phyloP scores from a whole-genome alignment of 768 basidiomycete species.

The Cytidiella melzeri region DNA sequence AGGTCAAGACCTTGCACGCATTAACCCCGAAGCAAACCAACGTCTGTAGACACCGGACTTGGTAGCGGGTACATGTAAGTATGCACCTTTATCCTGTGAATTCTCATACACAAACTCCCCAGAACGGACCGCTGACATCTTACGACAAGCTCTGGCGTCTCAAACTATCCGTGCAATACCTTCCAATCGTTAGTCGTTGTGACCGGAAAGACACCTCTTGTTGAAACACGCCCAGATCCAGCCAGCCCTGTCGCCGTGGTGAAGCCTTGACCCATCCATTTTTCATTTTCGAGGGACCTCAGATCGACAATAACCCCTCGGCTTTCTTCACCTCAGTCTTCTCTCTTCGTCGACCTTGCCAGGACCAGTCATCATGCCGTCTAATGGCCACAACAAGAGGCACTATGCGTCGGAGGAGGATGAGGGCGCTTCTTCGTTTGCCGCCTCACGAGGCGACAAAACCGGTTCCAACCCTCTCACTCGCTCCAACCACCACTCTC shows the following conservation, averaged over 20 bases:
- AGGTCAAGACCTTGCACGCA: neutral
- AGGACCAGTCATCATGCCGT: constrained; percentile 32
- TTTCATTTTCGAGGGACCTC: constrained; percentile 20
- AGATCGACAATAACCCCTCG: constrained; percentile 23
- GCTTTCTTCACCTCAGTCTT: constrained; percentile 14
- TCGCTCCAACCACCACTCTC: constrained; percentile 35
- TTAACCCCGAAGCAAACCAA: neutral
- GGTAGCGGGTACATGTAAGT: constrained; percentile 6
- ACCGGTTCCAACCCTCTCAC: constrained; percentile 30
- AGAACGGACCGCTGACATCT: constrained; percentile 8
- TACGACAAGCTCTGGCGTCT: constrained; percentile 6
- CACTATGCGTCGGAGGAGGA: constrained; percentile 12
- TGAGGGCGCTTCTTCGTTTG: constrained; percentile 17
- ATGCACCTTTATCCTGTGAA: constrained; percentile 3
- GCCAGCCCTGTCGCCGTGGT: constrained; percentile 10
- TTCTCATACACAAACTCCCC: constrained; percentile 2
- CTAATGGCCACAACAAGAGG: neutral
- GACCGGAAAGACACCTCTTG: no score
- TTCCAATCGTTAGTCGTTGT: no score
- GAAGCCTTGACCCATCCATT: constrained; percentile 21
- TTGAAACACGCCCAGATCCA: no score
- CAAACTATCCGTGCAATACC: constrained; percentile 5
- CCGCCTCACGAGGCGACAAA: constrained; percentile 47
- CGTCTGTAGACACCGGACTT: neutral
- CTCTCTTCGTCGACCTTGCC: constrained; percentile 8